Evolutionary conservation across 495 filamentous ascomycete genomes (phyloP).

Genomic region (Trypethelium eluteriae): DNA sequence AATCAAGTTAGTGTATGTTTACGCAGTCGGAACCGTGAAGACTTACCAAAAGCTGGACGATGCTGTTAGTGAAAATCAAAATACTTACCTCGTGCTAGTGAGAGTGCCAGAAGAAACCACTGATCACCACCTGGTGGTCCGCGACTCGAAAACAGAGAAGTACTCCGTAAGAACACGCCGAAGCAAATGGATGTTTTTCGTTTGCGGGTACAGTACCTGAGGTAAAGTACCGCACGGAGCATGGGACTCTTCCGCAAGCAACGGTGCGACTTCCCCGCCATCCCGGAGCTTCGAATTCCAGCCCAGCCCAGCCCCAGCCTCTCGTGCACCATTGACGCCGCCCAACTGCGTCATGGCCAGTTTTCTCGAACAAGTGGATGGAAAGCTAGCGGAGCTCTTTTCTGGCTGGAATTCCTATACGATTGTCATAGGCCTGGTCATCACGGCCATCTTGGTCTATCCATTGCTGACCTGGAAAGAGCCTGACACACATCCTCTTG

Average conservation of each 20-base stretch:
- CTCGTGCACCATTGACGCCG: slow-evolving; percentile 10
- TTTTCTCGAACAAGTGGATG: slow-evolving; percentile 50
- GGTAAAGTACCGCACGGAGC: not conserved
- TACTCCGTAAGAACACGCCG: not conserved
- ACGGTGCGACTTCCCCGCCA: not conserved
- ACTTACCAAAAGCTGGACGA: not conserved
- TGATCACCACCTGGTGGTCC: no score
- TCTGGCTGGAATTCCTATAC: slow-evolving; percentile 74
- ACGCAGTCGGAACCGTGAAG: not conserved
- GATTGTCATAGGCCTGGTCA: slow-evolving; percentile 51
- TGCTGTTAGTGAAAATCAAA: not conserved
- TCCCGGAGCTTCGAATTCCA: not conserved
- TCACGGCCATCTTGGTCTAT: slow-evolving; percentile 58
- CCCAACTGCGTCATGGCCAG: slow-evolving; percentile 20
- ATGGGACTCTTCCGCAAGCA: slow-evolving; percentile 5
- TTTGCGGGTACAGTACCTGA: not conserved
- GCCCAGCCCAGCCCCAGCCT: not conserved
- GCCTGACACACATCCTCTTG: slow-evolving; percentile 83
- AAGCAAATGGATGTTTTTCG: not conserved
- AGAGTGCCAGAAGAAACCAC: not conserved
- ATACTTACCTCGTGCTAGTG: not conserved
- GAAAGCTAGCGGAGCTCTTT: slow-evolving; percentile 57
- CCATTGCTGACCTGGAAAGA: slow-evolving; percentile 55
- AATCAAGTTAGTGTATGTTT: not conserved
- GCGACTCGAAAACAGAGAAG: not conserved